Evolutionary conservation across 2,329 filamentous ascomycete species (phyloP).

Genomic region (Endothia cerciana): DNA sequence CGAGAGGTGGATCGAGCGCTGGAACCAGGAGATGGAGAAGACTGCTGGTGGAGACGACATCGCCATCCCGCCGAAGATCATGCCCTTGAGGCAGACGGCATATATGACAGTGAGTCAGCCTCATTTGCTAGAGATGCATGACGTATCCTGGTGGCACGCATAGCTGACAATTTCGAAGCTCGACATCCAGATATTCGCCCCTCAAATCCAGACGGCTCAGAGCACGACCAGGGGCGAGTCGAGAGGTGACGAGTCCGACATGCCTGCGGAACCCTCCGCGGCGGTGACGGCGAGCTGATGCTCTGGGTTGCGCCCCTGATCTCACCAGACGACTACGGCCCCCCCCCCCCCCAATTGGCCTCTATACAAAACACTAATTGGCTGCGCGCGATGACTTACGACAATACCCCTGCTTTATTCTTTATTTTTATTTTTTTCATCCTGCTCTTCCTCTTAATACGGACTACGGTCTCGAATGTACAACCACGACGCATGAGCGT

Average conservation of each 20-base stretch:
- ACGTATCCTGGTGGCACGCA: background rate
- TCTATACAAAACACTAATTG: constrained; percentile 21
- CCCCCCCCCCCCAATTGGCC: constrained; percentile 12
- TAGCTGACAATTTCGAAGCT: constrained; percentile 54
- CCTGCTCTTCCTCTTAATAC: constrained; percentile 10
- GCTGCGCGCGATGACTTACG: constrained; percentile 28
- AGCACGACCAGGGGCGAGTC: constrained; percentile 42
- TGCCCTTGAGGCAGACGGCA: constrained; percentile 79
- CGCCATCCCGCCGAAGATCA: constrained; percentile 67
- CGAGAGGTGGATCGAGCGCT: constrained; percentile 82
- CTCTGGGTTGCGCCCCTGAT: background rate
- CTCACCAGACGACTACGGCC: constrained; percentile 5
- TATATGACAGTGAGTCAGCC: constrained; percentile 73
- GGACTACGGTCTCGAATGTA: constrained; percentile 8
- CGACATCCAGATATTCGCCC: constrained; percentile 81
- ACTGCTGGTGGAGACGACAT: constrained; percentile 53
- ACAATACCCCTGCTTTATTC: constrained; percentile 26
- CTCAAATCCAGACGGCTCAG: constrained; percentile 64
- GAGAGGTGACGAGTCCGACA: constrained; percentile 20
- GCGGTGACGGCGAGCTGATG: constrained; percentile 19
- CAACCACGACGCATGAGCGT: constrained; percentile 25
- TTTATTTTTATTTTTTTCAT: background rate
- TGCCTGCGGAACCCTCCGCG: constrained; percentile 20
- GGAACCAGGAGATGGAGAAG: constrained; percentile 76
- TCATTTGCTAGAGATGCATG: constrained; percentile 22